These are phyloP conservation scores for Lasiodiplodia hormozganensis DNA, from an alignment of 2,329 filamentous ascomycete species.

Conservation along the genomic window DNA sequence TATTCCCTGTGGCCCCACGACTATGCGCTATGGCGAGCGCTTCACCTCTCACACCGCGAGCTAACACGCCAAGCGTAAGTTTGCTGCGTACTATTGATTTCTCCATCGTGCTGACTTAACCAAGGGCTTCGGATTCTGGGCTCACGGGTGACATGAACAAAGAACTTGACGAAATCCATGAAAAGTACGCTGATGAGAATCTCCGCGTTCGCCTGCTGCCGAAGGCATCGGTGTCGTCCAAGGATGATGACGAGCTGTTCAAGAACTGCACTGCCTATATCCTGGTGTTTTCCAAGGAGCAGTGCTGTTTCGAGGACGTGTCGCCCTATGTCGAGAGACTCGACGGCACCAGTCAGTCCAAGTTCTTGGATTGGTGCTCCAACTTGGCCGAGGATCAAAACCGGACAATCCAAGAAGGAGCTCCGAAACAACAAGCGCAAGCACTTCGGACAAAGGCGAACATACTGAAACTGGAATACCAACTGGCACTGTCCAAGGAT, in stretches of 20 bases:
- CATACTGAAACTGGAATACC: conserved; percentile 23
- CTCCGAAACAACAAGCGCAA: conserved; percentile 2
- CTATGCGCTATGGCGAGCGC: conserved; percentile 17
- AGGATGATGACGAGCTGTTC: conserved; percentile 12
- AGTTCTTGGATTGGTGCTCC: conserved; percentile 17
- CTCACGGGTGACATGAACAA: neutral
- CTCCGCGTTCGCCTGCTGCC: conserved; percentile 21
- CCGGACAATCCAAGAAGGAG: neutral
- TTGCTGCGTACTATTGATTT: neutral
- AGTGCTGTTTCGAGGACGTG: conserved; percentile 27
- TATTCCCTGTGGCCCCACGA: conserved; percentile 25
- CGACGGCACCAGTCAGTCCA: conserved; percentile 1
- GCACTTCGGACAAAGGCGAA: conserved; percentile 21
- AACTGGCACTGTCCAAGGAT: conserved; percentile 12
- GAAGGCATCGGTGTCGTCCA: neutral
- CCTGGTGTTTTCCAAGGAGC: conserved; percentile 12
- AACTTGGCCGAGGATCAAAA: neutral
- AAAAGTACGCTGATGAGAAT: conserved; percentile 12
- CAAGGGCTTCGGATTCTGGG: conserved; percentile 13
- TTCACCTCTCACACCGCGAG: conserved; percentile 16
- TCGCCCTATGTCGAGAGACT: conserved; percentile 24
- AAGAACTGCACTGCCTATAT: conserved; percentile 16
- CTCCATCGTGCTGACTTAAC: neutral
- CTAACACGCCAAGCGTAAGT: conserved; percentile 20
- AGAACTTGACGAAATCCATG: conserved; percentile 5